Conservation (phyloP, 352 stramenopile species). For the Phytophthora vignae region DNA sequence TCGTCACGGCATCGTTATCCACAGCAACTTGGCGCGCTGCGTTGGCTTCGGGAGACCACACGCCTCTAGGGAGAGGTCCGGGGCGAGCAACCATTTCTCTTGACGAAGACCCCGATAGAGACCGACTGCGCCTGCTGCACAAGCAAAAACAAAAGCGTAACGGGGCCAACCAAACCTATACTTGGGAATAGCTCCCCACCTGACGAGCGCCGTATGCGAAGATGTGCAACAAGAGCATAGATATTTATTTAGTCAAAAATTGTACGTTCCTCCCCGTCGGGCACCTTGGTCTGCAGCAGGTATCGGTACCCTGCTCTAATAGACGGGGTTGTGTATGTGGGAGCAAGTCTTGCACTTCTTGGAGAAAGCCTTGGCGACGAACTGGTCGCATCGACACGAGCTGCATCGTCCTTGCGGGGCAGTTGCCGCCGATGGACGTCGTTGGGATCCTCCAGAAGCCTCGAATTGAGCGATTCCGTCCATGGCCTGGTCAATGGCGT, state of each 20-base stretch:
- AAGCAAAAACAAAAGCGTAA: not conserved
- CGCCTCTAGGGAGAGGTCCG: conserved; percentile 23
- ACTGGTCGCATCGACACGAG: conserved; percentile 63
- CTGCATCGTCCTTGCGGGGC: conserved; percentile 45
- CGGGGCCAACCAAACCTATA: not conserved
- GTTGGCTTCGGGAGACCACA: conserved; percentile 68
- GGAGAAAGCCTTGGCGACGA: conserved; percentile 71
- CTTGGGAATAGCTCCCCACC: not conserved
- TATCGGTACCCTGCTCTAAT: conserved; percentile 17
- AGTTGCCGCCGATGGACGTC: conserved; percentile 20
- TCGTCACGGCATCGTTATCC: conserved; percentile 24
- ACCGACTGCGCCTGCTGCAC: not conserved
- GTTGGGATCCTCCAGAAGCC: conserved; percentile 24
- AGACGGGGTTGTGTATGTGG: conserved; percentile 53
- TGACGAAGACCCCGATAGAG: not conserved
- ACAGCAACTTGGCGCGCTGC: conserved; percentile 33
- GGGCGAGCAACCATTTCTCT: conserved; percentile 13
- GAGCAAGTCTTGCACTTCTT: conserved; percentile 83
- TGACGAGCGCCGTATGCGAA: not conserved
- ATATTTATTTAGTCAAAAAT: conserved; percentile 32
- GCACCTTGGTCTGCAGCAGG: not conserved
- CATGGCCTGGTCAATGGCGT: conserved; percentile 79
- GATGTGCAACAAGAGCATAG: conserved; percentile 6
- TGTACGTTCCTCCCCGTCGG: conserved; percentile 9
- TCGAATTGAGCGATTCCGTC: conserved; percentile 74